phyloP scores from a whole-genome alignment of 179 eudicot genomes.

The Drosera spatulata region DNA sequence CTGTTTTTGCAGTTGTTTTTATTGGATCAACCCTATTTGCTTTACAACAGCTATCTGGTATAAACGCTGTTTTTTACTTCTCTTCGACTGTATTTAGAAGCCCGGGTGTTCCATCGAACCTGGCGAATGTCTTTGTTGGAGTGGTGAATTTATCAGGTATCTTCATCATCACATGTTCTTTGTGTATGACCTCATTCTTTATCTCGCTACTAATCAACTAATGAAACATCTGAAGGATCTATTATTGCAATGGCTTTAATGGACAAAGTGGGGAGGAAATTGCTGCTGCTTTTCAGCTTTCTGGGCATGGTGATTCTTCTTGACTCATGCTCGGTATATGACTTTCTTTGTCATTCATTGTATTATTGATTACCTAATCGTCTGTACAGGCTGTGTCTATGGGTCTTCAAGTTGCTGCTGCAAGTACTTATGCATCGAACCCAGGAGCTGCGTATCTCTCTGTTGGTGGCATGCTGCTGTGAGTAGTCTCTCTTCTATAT shows the following conservation, averaged over 20 bases:
- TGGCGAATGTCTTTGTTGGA: constrained; percentile 69
- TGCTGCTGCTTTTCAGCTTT: constrained; percentile 80
- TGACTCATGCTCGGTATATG: constrained; percentile 2
- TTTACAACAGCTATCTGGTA: constrained; percentile 98
- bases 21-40: constrained; percentile 95
- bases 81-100: constrained; percentile 97
- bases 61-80: constrained; percentile 92
- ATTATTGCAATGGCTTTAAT: constrained; percentile 65
- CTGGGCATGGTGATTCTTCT: constrained; percentile 67
- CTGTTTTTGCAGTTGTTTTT: constrained; percentile 93
- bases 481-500: constrained; percentile 17
- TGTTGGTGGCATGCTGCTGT: constrained; percentile 80
- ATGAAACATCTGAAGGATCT: constrained; percentile 48
- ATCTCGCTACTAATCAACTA: background rate
- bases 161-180: constrained; percentile 2
- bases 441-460: constrained; percentile 47
- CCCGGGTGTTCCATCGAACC: constrained; percentile 78
- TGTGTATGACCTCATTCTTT: background rate
- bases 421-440: constrained; percentile 36
- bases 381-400: constrained; percentile 51
- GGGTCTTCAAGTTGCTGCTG: constrained; percentile 66
- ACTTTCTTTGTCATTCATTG: background rate
- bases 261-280: constrained; percentile 88
- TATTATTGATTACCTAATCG: background rate
- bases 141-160: constrained; percentile 60